A percentile compares a stretch with the other conserved stretches of the same genome.
These are phyloP conservation scores for Annulohypoxylon nitens DNA, from an alignment of 495 filamentous ascomycete genomes.

Conservation along the genomic window DNA sequence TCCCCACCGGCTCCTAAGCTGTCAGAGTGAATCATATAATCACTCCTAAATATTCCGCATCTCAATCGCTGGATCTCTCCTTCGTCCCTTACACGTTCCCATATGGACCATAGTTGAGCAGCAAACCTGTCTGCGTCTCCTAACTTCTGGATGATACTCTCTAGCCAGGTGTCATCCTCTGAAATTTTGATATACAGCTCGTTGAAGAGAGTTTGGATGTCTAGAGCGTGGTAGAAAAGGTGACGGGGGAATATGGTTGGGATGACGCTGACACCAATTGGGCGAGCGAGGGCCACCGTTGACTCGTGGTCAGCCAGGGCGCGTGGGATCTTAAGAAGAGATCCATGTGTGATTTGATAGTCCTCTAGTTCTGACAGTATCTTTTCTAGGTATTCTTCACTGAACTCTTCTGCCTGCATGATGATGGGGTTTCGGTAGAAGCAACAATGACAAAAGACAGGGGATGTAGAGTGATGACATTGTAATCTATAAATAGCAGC, in stretches of 20 bases:
- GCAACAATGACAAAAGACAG: too few species aligned
- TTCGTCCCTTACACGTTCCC: constrained; percentile 74
- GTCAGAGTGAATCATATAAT: constrained; percentile 75
- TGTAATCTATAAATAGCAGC: too few species aligned
- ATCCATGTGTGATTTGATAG: constrained; percentile 36
- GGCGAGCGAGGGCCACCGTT: constrained; percentile 26
- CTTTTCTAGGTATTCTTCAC: constrained; percentile 24
- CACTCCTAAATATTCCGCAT: constrained; percentile 80
- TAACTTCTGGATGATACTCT: constrained; percentile 73
- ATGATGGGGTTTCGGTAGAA: not conserved
- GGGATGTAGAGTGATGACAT: too few species aligned
- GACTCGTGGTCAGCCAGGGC: constrained; percentile 25
- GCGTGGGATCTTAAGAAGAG: constrained; percentile 36
- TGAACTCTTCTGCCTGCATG: constrained; percentile 2
- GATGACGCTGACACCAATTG: constrained; percentile 70
- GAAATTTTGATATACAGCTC: constrained; percentile 78
- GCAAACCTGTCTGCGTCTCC: constrained; percentile 76
- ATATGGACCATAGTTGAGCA: constrained; percentile 75
- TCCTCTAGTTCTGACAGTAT: constrained; percentile 35
- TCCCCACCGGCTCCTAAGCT: constrained; percentile 45
- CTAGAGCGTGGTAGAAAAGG: constrained; percentile 74
- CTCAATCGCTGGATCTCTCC: constrained; percentile 79
- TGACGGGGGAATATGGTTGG: constrained; percentile 76
- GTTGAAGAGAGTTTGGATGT: constrained; percentile 76
- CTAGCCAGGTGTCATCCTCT: constrained; percentile 76